Evolutionary conservation across 371 early-diverging fungal genomes (phyloP).

Genomic region (Syncephalastrum monosporum): DNA sequence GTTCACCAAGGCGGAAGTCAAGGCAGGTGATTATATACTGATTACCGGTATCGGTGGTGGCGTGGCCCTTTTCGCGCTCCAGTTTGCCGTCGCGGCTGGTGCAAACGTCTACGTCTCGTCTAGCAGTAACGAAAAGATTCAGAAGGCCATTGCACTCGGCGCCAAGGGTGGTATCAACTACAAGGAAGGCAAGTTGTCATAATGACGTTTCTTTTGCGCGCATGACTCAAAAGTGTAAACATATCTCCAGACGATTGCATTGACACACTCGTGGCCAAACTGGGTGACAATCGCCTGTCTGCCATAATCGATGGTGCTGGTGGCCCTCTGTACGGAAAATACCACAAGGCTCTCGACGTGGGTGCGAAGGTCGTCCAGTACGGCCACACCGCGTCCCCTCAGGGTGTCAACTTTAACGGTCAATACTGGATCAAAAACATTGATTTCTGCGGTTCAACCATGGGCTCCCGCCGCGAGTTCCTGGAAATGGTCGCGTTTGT

Average conservation of each 20-base stretch:
- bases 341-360: constrained; percentile 31
- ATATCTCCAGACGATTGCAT: constrained; percentile 52
- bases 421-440: constrained; percentile 50
- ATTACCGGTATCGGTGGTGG: constrained; percentile 77
- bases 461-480: constrained; percentile 68
- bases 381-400: constrained; percentile 5
- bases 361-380: constrained; percentile 54
- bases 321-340: constrained; percentile 46
- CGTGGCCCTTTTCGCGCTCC: constrained; percentile 68
- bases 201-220: constrained; percentile 42
- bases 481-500: constrained; percentile 62
- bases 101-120: constrained; percentile 73
- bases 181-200: constrained; percentile 48
- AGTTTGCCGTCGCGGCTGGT: constrained; percentile 66
- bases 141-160: constrained; percentile 60
- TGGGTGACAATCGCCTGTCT: constrained; percentile 41
- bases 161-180: constrained; percentile 73
- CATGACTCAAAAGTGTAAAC: constrained; percentile 42
- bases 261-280: constrained; percentile 36
- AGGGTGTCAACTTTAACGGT: constrained; percentile 47
- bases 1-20: constrained; percentile 59
- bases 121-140: constrained; percentile 59
- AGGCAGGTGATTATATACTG: constrained; percentile 55
- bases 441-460: constrained; percentile 58
- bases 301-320: constrained; percentile 74